Evolutionary conservation across 2,329 filamentous ascomycete species (phyloP), one percentile per base, ranked within the genome.

Genomic region (Calonectria pteridis): DNA sequence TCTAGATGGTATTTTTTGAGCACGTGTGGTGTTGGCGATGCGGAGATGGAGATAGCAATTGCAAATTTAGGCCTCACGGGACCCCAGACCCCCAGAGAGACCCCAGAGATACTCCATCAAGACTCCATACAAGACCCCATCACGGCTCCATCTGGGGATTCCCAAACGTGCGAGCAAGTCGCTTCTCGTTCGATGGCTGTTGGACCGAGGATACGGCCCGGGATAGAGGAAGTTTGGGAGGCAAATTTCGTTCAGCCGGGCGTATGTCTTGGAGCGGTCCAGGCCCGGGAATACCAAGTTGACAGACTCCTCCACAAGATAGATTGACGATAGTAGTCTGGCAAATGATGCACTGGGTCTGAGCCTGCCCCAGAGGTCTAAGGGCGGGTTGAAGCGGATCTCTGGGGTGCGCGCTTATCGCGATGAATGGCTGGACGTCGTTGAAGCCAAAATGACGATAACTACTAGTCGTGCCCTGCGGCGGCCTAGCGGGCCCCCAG

Each of bases 341-440:
- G 73, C 55, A 67, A 66, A 72, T 77, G 76, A 72, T 74, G 64
- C 65, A 73, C 68, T 71, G 43, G 40, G 58, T 43, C 37, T 43
- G 64, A 71, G 71, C 31, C 69, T 35, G 72, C 70, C 69, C 71
- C 67, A 71, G 71, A 75, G 58, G 72, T 46, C 51, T 28, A 33
- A 28, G 40, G 53, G 66, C 66, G 76, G 73, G 69, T 76, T 75
- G 46, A 75, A 67, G 68, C 72, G 75, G 76, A 64, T 66, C 67
- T 78, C 73, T 80, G 78, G 78, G 78, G 77, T 76, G 67, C 73
- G 78, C 78, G 79, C 78, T 80, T 80, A 78, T 80, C 78, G 79
- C 78, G 79, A 69, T 73, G 75, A 68, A 73, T 79, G 78, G 76
- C 62, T 72, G 67, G 71, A 77, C 73, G 71, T 77, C 29, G 74